Percentiles rank a stretch among this genome's conserved stretches.
phyloP scores from a whole-genome alignment of 2,329 filamentous ascomycete species.

The Exserohilum rostratum region DNA sequence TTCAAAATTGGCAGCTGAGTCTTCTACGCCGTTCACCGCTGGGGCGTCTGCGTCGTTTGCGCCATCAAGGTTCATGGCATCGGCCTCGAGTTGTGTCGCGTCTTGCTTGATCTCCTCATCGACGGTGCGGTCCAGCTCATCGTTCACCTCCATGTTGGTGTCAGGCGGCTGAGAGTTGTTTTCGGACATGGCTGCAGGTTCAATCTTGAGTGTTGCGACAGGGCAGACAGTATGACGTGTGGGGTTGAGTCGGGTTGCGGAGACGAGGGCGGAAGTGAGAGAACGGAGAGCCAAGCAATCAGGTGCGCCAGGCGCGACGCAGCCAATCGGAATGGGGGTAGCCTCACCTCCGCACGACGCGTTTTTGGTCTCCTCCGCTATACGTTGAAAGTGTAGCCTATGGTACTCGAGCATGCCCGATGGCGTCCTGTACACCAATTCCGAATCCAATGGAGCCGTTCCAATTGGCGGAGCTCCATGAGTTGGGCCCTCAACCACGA shows the following conservation, averaged over 20 bases:
- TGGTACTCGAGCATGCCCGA: neutral
- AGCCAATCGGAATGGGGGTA: neutral
- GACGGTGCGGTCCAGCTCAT: conserved; percentile 50
- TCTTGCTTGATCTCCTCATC: conserved; percentile 51
- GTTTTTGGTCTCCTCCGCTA: neutral
- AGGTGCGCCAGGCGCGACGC: neutral
- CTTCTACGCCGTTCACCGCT: conserved; percentile 42
- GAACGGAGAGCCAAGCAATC: conserved; percentile 18
- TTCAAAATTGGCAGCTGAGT: conserved; percentile 60
- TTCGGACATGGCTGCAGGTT: conserved; percentile 40
- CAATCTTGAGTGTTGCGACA: conserved; percentile 7
- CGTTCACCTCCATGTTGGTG: conserved; percentile 39
- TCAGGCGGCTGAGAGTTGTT: conserved; percentile 37
- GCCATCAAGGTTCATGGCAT: conserved; percentile 52
- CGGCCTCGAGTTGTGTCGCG: conserved; percentile 38
- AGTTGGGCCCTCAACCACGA: neutral
- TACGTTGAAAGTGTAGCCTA: neutral
- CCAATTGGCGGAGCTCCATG: neutral
- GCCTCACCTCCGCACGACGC: neutral
- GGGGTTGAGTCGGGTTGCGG: conserved; percentile 16
- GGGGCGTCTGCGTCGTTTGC: conserved; percentile 45
- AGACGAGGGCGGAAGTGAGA: conserved; percentile 23
- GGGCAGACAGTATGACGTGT: conserved; percentile 11
- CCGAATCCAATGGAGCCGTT: neutral
- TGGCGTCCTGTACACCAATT: neutral